Base-by-base conservation (phyloP, 2,329 filamentous ascomycete species). In the Leptographium galeiforme region DNA sequence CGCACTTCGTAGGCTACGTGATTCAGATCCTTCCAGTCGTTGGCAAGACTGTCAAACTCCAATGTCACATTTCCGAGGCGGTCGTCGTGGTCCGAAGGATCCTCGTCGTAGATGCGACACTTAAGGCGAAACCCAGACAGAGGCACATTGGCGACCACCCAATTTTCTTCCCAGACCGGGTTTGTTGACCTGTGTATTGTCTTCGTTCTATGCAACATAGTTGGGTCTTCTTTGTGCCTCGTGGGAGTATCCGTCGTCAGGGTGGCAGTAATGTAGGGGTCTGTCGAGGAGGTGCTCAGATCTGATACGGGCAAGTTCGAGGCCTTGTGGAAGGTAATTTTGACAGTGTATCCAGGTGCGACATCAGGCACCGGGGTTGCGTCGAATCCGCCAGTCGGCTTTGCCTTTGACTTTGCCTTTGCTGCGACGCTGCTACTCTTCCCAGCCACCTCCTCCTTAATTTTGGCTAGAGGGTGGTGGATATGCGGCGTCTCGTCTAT, bases 111-210 rank as follows among this genome's bases (percentile, higher is more conserved):
- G 18, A 97, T 69, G 52, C 87, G 79, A 57, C 87, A 89, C 65
- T 95, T 95, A 60, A 97, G 75, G 54, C 76, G 78, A 69, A 95
- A 95, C 5, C 90, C 90, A 0, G 78, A 80, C 0, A 82, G 72
- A 0, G 91, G 90, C 2, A 96, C 77, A 60, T 95, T 94, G 56
- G 87, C 88, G 30, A 97, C 84, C 25, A 89, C 76, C 91, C 91
- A 97, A 56, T 88, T 78, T 40, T 84, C 80, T 48, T 95, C 77
- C 91, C 91, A 97, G 48, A 72, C 74, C 0, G 91, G 90, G 61
- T 90, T 78, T 1, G 81, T 84, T 43, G 77, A 83, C 59, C 77
- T 79, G 54, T 85, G 79, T 38, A 90, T 69, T 0, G 91, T 96
- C 1, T 76, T 80, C 0, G 89, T 95, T 47, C 91, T 82, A 64